Evolutionary conservation across 257 asterid species (phyloP), one percentile per base, ranked within the genome.

Genomic region (Asclepias syriaca): DNA sequence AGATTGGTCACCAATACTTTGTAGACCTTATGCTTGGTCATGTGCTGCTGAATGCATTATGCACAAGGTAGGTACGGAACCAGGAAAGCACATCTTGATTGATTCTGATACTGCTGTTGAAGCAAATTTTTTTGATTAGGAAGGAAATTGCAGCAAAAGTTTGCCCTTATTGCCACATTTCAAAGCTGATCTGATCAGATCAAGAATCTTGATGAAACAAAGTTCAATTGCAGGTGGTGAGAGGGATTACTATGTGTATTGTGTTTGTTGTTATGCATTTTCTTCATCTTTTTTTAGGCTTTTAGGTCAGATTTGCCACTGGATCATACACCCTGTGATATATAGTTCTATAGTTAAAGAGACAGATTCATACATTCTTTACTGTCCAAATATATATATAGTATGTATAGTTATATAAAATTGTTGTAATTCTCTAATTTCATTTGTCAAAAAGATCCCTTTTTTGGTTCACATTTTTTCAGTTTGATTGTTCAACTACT

Each of bases 1-100:
- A 69, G 67, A 90, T 92, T 51, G 99, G 99, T 2, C 99, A 92
- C 79, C 96, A 92, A 27, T 95, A 95, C 50, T 95, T 92, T 72
- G 97, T 91, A 10, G 99, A 95, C 80, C 85, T 95, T 8, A 95
- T 95, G 99, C 92, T 95, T 43, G 84, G 92, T 39, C 99, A 94
- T 48, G 97, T 94, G 8, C 68, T 94, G 72, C 76, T 91, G 15
- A 89, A 91, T 58, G 84, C 85, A 0, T 22, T 95, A 8, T 88
- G 96, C 72, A n/a, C 78, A 27, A 32, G 71, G 54, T 86, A 72
- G 72, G 21, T 8, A 13, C 10, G 9, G 21, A 21, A n/a, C 55
- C 57, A 21, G 46, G 59, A 48, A 39, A 18, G 15, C 57, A 46
- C 6, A 24, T 19, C 6, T 46, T 58, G 39, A 22, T 29, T 67